Evolutionary conservation across 495 filamentous ascomycete genomes (phyloP).

Genomic region (Penicillium roqueforti): DNA sequence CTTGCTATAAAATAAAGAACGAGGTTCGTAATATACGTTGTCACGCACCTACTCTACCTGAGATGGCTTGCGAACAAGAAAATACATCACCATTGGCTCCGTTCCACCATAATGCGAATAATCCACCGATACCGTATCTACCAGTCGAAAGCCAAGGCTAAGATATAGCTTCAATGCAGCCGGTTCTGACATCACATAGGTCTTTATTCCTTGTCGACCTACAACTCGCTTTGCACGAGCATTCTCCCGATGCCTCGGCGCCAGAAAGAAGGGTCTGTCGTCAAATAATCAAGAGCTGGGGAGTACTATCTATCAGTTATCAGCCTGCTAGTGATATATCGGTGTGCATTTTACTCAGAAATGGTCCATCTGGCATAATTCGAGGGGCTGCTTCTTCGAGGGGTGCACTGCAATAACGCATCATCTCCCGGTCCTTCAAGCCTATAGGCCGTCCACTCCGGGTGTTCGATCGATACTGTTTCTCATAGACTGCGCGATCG

Average conservation of each 20-base stretch:
- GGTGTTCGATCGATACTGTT: not conserved
- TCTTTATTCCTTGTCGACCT: constrained; percentile 8
- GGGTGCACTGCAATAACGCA: constrained; percentile 7
- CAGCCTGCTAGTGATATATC: not conserved
- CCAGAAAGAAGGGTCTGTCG: constrained; percentile 16
- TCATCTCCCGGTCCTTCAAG: not conserved
- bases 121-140: constrained; percentile 12
- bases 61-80: constrained; percentile 2
- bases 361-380: constrained; percentile 3
- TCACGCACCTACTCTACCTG: no score
- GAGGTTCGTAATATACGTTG: no score
- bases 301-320: not conserved
- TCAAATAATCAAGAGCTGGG: constrained; percentile 10
- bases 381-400: constrained; percentile 6
- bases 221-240: constrained; percentile 17
- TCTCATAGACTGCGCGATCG: not conserved
- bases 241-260: constrained; percentile 10
- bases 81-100: constrained; percentile 4
- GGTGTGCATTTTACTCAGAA: constrained; percentile 6
- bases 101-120: constrained; percentile 12
- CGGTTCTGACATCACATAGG: constrained; percentile 21
- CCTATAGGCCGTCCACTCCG: not conserved
- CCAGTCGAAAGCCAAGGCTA: constrained; percentile 14
- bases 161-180: constrained; percentile 17
- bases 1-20: no score